phyloP scores from a whole-genome alignment of 2,329 filamentous ascomycete genomes.

The Pseudogymnoascus sp. region DNA sequence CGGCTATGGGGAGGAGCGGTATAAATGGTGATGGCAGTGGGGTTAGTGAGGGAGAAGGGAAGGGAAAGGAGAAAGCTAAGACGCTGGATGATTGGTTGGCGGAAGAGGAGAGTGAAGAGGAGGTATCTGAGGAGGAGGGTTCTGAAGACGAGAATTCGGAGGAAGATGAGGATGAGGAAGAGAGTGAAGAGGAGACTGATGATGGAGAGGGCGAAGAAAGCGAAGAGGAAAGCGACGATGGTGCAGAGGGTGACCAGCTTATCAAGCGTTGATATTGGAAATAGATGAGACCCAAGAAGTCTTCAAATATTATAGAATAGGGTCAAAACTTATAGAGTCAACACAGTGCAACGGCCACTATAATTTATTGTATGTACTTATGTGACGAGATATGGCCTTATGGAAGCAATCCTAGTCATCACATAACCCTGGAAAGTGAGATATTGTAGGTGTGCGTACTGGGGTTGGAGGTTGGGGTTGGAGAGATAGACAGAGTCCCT shows the following conservation, averaged over 20 bases:
- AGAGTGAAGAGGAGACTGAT: conserved; percentile 37
- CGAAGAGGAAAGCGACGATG: conserved; percentile 21
- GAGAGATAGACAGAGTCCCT: no score
- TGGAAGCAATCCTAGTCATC: no score
- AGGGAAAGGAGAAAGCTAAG: conserved; percentile 45
- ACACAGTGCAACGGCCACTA: background rate
- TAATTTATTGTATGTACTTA: background rate
- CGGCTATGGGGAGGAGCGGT: conserved; percentile 29
- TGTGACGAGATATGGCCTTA: no score
- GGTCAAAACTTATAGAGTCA: background rate
- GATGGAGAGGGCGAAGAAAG: conserved; percentile 36
- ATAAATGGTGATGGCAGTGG: conserved; percentile 37
- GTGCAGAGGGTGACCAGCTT: conserved; percentile 25
- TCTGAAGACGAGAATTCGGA: conserved; percentile 43
- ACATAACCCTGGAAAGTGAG: no score
- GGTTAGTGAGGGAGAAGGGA: conserved; percentile 38
- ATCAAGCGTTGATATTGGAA: conserved; percentile 18
- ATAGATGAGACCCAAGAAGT: background rate
- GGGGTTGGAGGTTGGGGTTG: no score
- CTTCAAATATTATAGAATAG: background rate
- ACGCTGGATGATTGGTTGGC: conserved; percentile 89
- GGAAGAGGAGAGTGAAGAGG: conserved; percentile 54
- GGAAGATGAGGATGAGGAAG: conserved; percentile 42
- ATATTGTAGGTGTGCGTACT: no score
- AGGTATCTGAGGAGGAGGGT: conserved; percentile 42